Percentiles rank a stretch among this genome's conserved stretches.
Evolutionary conservation across 495 filamentous ascomycete species (phyloP).

Genomic region (Lasiosphaeriaceae sp.): DNA sequence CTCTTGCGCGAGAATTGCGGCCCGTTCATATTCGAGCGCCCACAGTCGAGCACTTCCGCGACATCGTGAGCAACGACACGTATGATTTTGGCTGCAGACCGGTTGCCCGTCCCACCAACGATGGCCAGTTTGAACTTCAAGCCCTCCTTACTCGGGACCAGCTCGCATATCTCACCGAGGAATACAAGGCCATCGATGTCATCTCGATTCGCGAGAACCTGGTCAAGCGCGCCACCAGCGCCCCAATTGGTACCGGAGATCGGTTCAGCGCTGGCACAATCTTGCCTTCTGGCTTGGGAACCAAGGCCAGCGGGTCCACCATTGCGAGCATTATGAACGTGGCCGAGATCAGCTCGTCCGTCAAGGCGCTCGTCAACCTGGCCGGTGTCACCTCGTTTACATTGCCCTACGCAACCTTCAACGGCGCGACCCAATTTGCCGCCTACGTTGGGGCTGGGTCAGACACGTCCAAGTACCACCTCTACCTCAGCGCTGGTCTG

Average conservation of each 20-base stretch:
- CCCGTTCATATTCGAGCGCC: slow-evolving; percentile 11
- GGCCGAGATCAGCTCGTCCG: slow-evolving; percentile 14
- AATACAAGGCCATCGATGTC: slow-evolving; percentile 3
- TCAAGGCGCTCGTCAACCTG: slow-evolving; percentile 3
- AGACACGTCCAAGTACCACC: slow-evolving; percentile 23
- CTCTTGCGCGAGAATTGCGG: slow-evolving; percentile 2
- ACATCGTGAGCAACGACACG: slow-evolving; percentile 14
- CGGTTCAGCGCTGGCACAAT: slow-evolving; percentile 15
- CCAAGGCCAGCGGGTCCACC: slow-evolving; percentile 8
- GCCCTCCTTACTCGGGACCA: slow-evolving; percentile 15
- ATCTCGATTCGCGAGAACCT: slow-evolving; percentile 1
- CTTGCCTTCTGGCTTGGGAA: slow-evolving; percentile 9
- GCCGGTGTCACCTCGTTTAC: slow-evolving; percentile 7
- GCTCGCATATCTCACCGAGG: slow-evolving; percentile 3
- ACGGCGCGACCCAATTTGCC: slow-evolving; percentile 6
- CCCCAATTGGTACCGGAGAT: slow-evolving; percentile 12
- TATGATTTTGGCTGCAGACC: slow-evolving; percentile 14
- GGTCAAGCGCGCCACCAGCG: slow-evolving; percentile 2
- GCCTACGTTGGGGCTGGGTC: slow-evolving; percentile 25
- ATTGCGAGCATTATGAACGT: slow-evolving; percentile 15
- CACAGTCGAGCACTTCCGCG: slow-evolving; percentile 5
- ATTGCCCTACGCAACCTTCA: slow-evolving; percentile 13
- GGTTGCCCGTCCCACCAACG: slow-evolving; percentile 9
- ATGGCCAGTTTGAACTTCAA: slow-evolving; percentile 10
- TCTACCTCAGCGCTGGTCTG: slow-evolving; percentile 22